Base-by-base conservation (phyloP, 2,329 filamentous ascomycete species). In the Thielaviopsis euricoi region DNA sequence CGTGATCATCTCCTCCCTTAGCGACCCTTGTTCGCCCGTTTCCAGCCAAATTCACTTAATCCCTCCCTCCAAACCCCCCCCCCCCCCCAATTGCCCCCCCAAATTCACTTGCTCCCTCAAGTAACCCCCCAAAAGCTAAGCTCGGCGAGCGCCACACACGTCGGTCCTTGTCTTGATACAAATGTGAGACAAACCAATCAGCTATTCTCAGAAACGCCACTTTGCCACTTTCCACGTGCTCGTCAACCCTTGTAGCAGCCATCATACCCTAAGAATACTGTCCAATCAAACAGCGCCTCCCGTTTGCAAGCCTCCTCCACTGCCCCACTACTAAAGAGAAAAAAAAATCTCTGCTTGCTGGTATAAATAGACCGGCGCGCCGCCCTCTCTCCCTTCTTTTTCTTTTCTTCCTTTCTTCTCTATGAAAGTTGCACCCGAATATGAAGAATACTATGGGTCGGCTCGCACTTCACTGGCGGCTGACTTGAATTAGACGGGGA, bases 401-500 rank as follows among this genome's bases (percentile, higher is more conserved):
- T 66, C 65, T 66, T 64, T 66, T 70, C 65, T 68, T 69, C 65
- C 64, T 63, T 65, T 65, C 62, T 67, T 67, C 65, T 55, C 64
- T 63, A 67, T 67, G 66, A 77, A 80, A 79, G 77, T 80, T 80
- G 76, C 76, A 73, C 69, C 66, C 67, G 74, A 71, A 73, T 68
- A 70, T 68, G 75, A 78, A 78, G 72, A 77, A 73, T 71, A 71
- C 65, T 72, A 77, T 77, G 78, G 76, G 73, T 65, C 67, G 72
- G 67, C 64, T 66, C 65, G 65, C 63, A 63, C 66, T 66, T 66
- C 64, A 65, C 71, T 69, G 68, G 71, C 71, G 72, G 72, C 69
- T 60, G 73, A 73, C 78, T 80, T 81, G 78, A 75, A 77, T 74
- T 71, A 73, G 66, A 74, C 73, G 77, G 79, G 78, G 68, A 81